phyloP scores from a whole-genome alignment of 495 filamentous ascomycete genomes.

The Astrocystis sublimbata region DNA sequence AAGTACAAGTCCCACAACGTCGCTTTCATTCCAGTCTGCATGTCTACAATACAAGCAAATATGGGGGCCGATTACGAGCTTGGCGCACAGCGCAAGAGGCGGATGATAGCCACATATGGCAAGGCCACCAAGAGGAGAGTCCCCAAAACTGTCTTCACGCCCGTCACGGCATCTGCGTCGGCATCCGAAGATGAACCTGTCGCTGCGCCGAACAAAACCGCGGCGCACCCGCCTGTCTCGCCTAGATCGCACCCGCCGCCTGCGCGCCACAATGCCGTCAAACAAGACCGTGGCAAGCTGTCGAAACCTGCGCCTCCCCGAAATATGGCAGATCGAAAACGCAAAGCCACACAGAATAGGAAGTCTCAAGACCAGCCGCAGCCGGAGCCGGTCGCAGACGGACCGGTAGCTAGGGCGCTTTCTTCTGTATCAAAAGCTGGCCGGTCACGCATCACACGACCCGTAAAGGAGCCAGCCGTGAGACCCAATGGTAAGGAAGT shows the following conservation, averaged over 20 bases:
- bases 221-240: constrained; percentile 21
- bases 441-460: constrained; percentile 22
- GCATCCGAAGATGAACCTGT: constrained; percentile 32
- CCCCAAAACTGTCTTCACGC: constrained; percentile 28
- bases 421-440: constrained; percentile 13
- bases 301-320: neutral
- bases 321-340: constrained; percentile 26
- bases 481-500: neutral
- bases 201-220: constrained; percentile 23
- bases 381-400: constrained; percentile 18
- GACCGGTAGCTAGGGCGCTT: neutral
- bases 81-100: constrained; percentile 39
- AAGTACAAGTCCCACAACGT: neutral
- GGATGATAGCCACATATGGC: constrained; percentile 41
- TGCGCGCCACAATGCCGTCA: constrained; percentile 14
- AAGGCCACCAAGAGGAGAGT: constrained; percentile 35
- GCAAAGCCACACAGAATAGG: constrained; percentile 34
- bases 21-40: neutral
- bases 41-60: neutral
- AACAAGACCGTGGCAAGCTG: constrained; percentile 3
- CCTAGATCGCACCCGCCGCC: constrained; percentile 20
- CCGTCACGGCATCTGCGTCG: constrained; percentile 25
- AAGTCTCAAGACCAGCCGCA: constrained; percentile 23
- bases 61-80: constrained; percentile 40
- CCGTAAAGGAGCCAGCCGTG: neutral